Evolutionary conservation across 495 filamentous ascomycete species (phyloP), one percentile per base, ranked within the genome.

Genomic region (Talaromyces ruber): DNA sequence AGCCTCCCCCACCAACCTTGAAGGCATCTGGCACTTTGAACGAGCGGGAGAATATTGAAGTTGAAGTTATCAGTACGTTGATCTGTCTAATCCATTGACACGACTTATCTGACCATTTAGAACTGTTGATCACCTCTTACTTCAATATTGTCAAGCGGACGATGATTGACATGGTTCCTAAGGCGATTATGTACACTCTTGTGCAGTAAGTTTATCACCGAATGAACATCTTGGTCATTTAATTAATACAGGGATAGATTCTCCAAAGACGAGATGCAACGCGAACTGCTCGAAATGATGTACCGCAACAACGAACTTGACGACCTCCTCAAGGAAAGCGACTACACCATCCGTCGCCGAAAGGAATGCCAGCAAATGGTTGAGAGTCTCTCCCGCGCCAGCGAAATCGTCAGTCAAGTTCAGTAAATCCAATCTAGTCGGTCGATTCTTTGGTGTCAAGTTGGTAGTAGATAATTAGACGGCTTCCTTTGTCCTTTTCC

Each of bases 331-430:
- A 97, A 96, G 82, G 95, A 99, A 76, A 94, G 90, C 72, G 95
- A 99, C 68, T 97, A 97, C 83, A 99, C 95, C 6, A 79, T 93
- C 67, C 85, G 95, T 63, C 82, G 95, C 73, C 85, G 95, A 71
- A 98, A 99, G 81, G 95, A 99, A 76, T 99, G 95, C 79, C 90
- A 93, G 74, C 92, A 97, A 75, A 98, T 98, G 95, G 94, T 99
- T 21, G 95, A 99, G 76, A 91, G 88, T 50, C 78, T 99, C 63
- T 74, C 81, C 61, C 87, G 88, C 68, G 94, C 94, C 50, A 92
- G 84, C 70, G 95, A 99, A 81, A 98, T 99, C 77, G 94, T 99
- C 67, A 90, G 87, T 72, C 91, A 97, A 74, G 92, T 97, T 63
- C 93, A 97, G 84, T 97, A 82, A 79, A 50, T 26, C 21, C 39